These are phyloP conservation scores for Actinomucor elegans DNA, from an alignment of 371 early-diverging fungal genomes.

Conservation along the genomic window DNA sequence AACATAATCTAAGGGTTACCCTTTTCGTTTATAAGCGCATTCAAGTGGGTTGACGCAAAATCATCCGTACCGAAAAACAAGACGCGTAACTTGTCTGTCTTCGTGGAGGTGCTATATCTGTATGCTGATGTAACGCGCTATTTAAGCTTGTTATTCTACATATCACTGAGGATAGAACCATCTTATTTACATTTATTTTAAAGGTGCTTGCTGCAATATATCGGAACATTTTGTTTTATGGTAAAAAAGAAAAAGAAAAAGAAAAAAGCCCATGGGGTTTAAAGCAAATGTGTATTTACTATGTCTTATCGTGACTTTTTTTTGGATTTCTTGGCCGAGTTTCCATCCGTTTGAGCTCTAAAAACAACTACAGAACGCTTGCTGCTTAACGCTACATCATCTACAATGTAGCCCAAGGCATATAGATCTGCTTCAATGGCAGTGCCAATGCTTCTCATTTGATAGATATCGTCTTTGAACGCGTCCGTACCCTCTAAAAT, in stretches of 20 bases:
- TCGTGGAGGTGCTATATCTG: not conserved
- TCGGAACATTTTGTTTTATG: too few species aligned
- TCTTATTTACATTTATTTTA: constrained; percentile 2
- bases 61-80: constrained; percentile 87
- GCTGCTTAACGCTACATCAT: not conserved
- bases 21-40: constrained; percentile 56
- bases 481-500: constrained; percentile 36
- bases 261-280: too few species aligned
- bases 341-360: not conserved
- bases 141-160: too few species aligned
- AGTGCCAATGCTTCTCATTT: constrained; percentile 25
- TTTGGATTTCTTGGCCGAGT: not conserved
- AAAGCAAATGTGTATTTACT: not conserved
- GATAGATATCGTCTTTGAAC: constrained; percentile 37
- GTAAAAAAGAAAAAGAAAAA: not conserved
- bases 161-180: not conserved
- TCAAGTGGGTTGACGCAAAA: constrained; percentile 72
- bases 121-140: too few species aligned
- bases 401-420: not conserved
- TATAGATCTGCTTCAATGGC: constrained; percentile 7
- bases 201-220: not conserved
- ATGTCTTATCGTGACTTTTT: constrained; percentile 2
- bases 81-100: constrained; percentile 31
- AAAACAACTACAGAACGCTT: constrained; percentile 1
- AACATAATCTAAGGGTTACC: constrained; percentile 17